Percentiles rank a stretch among this genome's conserved stretches.
Evolutionary conservation across 2,329 filamentous ascomycete genomes (phyloP).

Genomic region (Sporothrix variecibatus): DNA sequence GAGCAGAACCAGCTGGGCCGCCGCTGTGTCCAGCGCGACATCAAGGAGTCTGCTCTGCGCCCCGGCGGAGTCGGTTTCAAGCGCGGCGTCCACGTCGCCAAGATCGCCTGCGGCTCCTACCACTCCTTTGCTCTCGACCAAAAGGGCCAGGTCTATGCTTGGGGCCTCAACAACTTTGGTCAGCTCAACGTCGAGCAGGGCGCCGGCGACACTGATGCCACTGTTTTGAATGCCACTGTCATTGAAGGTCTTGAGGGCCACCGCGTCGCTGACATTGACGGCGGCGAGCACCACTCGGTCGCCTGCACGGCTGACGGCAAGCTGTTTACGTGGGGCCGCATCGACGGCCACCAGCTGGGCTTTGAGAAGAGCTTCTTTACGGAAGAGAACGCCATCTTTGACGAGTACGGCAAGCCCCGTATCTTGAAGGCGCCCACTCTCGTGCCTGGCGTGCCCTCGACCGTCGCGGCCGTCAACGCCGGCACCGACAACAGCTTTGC

Average conservation of each 20-base stretch:
- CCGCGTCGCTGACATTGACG: slow-evolving; percentile 68
- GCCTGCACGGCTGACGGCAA: slow-evolving; percentile 59
- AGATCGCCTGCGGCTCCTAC: slow-evolving; percentile 69
- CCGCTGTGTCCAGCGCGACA: slow-evolving; percentile 59
- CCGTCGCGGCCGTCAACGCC: slow-evolving; percentile 58
- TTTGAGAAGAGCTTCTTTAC: slow-evolving; percentile 58
- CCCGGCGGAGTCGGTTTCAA: slow-evolving; percentile 39
- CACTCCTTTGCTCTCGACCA: slow-evolving; percentile 79
- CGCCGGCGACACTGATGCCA: slow-evolving; percentile 68
- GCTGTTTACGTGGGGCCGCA: slow-evolving; percentile 62
- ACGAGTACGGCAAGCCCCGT: slow-evolving; percentile 65
- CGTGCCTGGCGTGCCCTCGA: slow-evolving; percentile 58
- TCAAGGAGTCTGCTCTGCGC: slow-evolving; percentile 39
- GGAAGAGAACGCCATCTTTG: slow-evolving; percentile 62
- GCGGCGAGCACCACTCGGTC: slow-evolving; percentile 72
- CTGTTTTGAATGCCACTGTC: slow-evolving; percentile 69
- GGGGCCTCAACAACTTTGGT: slow-evolving; percentile 86
- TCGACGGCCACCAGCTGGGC: slow-evolving; percentile 58
- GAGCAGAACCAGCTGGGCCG: slow-evolving; percentile 67
- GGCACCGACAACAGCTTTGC: slow-evolving; percentile 75
- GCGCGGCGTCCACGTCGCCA: slow-evolving; percentile 63
- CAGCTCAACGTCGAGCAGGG: slow-evolving; percentile 67
- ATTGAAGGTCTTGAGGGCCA: slow-evolving; percentile 65
- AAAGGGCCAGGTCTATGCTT: slow-evolving; percentile 71
- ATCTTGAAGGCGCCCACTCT: slow-evolving; percentile 69